These are phyloP conservation scores for Leccinum subrobustum DNA, from an alignment of 1,284 basidiomycete genomes.

Conservation along the genomic window DNA sequence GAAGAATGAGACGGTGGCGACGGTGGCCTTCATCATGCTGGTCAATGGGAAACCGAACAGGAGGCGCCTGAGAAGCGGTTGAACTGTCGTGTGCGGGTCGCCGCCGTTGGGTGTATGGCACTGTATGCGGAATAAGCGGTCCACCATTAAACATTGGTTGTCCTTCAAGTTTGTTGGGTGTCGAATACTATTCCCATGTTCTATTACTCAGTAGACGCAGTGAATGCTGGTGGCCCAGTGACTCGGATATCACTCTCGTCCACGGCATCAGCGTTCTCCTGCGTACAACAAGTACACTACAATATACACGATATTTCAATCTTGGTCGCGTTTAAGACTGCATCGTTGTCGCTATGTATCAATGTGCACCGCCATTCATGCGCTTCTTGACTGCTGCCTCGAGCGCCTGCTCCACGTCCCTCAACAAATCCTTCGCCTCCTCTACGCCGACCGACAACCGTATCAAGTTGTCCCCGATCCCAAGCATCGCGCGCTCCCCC, in stretches of 20 bases:
- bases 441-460: conserved; percentile 88
- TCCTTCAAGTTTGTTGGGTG: no score
- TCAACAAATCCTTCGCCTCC: conserved; percentile 79
- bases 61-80: not conserved
- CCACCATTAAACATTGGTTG: not conserved
- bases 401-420: conserved; percentile 73
- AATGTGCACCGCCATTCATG: not conserved
- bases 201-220: no score
- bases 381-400: conserved; percentile 40
- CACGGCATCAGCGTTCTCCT: not conserved
- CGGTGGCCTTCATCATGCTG: not conserved
- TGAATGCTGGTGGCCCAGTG: no score
- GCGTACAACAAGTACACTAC: not conserved
- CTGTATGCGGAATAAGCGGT: not conserved
- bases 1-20: not conserved
- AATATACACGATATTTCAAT: not conserved
- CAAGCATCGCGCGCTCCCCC: conserved; percentile 66
- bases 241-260: not conserved
- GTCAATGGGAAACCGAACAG: not conserved
- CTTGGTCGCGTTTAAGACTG: not conserved
- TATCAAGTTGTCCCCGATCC: conserved; percentile 82
- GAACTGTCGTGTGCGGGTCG: not conserved
- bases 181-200: no score
- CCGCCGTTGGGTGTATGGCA: not conserved
- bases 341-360: not conserved